A percentile compares a stretch with the other conserved stretches of the same genome.
Conservation (phyloP, 768 basidiomycete genomes). For the Mycena amicta region DNA sequence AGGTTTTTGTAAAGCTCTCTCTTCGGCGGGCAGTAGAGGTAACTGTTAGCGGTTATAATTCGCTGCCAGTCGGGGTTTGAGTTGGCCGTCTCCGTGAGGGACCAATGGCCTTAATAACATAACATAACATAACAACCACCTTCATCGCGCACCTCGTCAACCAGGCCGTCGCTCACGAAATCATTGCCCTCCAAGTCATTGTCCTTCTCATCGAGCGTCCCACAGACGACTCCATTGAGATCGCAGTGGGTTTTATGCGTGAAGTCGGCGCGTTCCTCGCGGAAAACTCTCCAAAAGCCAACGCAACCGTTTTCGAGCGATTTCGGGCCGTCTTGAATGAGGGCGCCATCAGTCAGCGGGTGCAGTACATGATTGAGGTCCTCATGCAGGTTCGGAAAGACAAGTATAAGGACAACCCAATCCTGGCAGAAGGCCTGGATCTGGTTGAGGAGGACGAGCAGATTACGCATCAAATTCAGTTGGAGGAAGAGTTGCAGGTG, state of each 20-base stretch:
- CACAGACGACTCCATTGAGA: conserved; percentile 97
- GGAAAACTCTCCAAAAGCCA: conserved; percentile 93
- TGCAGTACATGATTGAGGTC: conserved; percentile 99
- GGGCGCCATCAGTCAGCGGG: conserved; percentile 90
- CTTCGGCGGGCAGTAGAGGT: too few species aligned
- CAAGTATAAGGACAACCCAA: conserved; percentile 98
- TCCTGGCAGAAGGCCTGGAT: conserved; percentile 91
- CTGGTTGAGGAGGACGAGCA: conserved; percentile 98
- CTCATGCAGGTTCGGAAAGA: conserved; percentile 99
- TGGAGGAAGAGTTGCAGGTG: conserved; percentile 92
- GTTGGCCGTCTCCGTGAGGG: too few species aligned
- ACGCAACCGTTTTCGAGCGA: conserved; percentile 92
- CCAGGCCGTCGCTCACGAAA: conserved; percentile 90
- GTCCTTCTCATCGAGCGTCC: conserved; percentile 94
- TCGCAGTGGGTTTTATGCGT: conserved; percentile 95
- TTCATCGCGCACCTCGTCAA: conserved; percentile 93
- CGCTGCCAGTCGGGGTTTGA: too few species aligned
- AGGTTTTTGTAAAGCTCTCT: too few species aligned
- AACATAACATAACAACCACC: conserved; percentile 57
- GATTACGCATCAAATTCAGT: conserved; percentile 89
- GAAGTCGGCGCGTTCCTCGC: conserved; percentile 95
- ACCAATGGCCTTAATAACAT: too few species aligned
- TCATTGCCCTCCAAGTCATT: conserved; percentile 93
- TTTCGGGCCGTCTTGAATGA: conserved; percentile 98
- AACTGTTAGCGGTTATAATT: too few species aligned